Evolutionary conservation across 495 filamentous ascomycete genomes (phyloP).

Genomic region (Neurospora sp.): DNA sequence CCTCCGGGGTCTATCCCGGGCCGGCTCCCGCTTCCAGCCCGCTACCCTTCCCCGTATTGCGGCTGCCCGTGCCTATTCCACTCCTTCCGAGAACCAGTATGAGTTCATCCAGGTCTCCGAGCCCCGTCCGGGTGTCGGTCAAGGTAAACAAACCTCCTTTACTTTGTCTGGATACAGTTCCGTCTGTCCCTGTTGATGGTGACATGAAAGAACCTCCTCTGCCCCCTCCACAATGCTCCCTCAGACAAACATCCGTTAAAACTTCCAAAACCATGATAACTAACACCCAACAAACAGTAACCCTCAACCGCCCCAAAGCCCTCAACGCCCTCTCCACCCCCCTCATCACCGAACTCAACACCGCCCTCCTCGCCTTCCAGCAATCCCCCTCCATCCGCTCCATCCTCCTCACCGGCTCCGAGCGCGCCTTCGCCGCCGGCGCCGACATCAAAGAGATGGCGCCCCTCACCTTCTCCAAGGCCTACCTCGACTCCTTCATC

Average conservation of each 20-base stretch:
- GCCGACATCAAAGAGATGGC: slow-evolving; percentile 99
- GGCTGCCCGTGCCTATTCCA: slow-evolving; percentile 17
- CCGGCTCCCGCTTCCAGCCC: slow-evolving; percentile 46
- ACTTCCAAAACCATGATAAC: neutral
- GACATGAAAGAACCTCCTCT: neutral
- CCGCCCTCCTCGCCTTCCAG: slow-evolving; percentile 65
- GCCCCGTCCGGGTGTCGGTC: slow-evolving; percentile 78
- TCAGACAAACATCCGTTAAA: neutral
- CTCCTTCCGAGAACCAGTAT: slow-evolving; percentile 40
- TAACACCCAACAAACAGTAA: slow-evolving; percentile 45
- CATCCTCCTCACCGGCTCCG: slow-evolving; percentile 78
- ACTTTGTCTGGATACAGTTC: no score
- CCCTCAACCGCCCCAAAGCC: slow-evolving; percentile 89
- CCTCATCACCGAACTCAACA: slow-evolving; percentile 81
- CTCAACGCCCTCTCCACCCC: slow-evolving; percentile 86
- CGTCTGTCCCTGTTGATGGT: no score
- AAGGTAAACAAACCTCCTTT: slow-evolving; percentile 46
- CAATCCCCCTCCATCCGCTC: slow-evolving; percentile 56
- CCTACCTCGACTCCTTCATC: slow-evolving; percentile 84
- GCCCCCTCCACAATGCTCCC: neutral
- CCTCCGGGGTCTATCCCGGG: slow-evolving; percentile 46
- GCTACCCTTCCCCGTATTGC: slow-evolving; percentile 39
- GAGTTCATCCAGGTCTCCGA: slow-evolving; percentile 70
- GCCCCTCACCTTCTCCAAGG: slow-evolving; percentile 71
- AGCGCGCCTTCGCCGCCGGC: slow-evolving; percentile 87